Base-by-base conservation (phyloP, 331 rosid species). In the Erythrophleum ivorense region DNA sequence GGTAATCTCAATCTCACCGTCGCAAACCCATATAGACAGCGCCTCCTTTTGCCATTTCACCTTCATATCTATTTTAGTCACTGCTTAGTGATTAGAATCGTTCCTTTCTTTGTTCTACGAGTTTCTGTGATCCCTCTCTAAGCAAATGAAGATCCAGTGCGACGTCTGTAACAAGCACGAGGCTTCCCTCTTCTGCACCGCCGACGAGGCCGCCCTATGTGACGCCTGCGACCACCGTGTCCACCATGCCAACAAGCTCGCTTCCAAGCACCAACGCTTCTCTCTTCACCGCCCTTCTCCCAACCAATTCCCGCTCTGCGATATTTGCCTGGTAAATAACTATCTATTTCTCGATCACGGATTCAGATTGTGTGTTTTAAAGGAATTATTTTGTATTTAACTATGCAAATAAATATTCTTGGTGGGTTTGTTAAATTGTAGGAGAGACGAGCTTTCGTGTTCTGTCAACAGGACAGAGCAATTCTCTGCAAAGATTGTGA, bases 151-250 rank as follows among this genome's bases (percentile, higher is more conserved):
- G 94, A 95, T 95, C 86, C 94, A 86, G 78, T 95, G 99, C 85
- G 97, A 93, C 82, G 97, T 91, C 0, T 95, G 99, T 55, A 78
- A 46, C 83, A 88, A 88, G 58, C 78, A 83, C 66, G 88, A 92
- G 8, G 98, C 97, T 40, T 85, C 91, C 0, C 85, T 95, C 0
- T 95, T 86, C 89, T 95, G 98, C 92, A 91, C 94, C 77, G 98
- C 98, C 82, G 98, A 95, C 80, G 98, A 96, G 85, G 99, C 97
- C 38, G 98, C 95, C 38, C 90, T 96, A 1, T 96, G 99, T 16
- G 78, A 78, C 66, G 75, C 76, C 76, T 93, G 98, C 79, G 99
- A 96, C 88, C 97, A 87, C 87, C 94, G 91, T 11, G 94, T 96
- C 88, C 99, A 96, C 91, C 90, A 88, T 19, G 97, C 97, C 84